Evolutionary conservation across 345 rosid species (phyloP), one percentile per base, ranked within the genome.

Genomic region (Euphorbia peplus): DNA sequence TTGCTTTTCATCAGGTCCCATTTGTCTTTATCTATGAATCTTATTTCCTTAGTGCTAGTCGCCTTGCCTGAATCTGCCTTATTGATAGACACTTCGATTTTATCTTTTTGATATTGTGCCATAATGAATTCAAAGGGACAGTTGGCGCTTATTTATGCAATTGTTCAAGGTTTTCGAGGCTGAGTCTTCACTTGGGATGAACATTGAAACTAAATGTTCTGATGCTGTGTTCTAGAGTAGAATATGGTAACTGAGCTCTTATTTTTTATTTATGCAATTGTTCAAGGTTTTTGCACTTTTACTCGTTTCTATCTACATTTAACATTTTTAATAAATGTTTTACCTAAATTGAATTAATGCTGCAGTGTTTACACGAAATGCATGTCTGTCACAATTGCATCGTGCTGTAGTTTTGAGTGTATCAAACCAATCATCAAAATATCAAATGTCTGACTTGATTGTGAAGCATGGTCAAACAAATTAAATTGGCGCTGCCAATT

Each of bases 141-240:
- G 0, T 14, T 25, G 22, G 29, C 25, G 21, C 47, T 1, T 56
- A 26, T 12, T 14, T 21, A 56, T 57, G 52, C 51, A 25, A 47
- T 21, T 14, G 41, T 39, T 3, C 5, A 26, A 19, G 41, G 42
- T 22, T 29, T 56, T 30, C 37, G 4, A n/a, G 60, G 46, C 11
- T 58, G 26, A 73, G 28, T 18, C 35, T 42, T 56, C 42, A 26
- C 18, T 15, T 26, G 3, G 67, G 59, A 24, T 58, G 32, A 73
- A 39, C 22, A 41, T 35, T 44, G 25, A 44, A 48, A 19, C 19
- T 25, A 47, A 16, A 3, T 58, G n/a, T 26, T n/a, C 11, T 29
- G n/a, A 42, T 25, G 3, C 13, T 29, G 15, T 41, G 4, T 28
- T 46, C 28, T n/a, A n/a, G n/a, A n/a, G n/a, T 32, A 28, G 48